Evolutionary conservation across 495 filamentous ascomycete species (phyloP).

Genomic region (Aspergillus cavernicola): DNA sequence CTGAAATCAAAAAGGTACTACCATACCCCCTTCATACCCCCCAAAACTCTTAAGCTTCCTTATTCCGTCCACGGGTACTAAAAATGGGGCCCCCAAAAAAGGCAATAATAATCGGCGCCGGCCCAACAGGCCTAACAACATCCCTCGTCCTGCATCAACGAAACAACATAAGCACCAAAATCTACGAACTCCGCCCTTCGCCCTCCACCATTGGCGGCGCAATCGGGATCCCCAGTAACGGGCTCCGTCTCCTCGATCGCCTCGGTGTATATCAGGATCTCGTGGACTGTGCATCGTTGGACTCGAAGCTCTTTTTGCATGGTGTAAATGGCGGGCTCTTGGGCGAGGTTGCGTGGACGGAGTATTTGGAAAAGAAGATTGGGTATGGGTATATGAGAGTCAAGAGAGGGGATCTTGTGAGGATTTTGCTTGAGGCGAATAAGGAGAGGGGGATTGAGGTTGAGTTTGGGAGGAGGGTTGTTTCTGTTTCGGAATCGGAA

Average conservation of each 20-base stretch:
- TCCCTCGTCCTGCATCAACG: constrained; percentile 25
- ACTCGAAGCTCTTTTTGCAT: constrained; percentile 25
- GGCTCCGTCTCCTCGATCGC: constrained; percentile 40
- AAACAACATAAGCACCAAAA: constrained; percentile 22
- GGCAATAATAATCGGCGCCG: constrained; percentile 20
- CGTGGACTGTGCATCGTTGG: constrained; percentile 18
- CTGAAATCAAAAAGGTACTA: background rate
- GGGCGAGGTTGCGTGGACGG: constrained; percentile 15
- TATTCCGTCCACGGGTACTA: too few species aligned
- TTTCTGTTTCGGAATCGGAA: constrained; percentile 14
- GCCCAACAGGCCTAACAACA: constrained; percentile 22
- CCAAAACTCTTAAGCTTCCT: too few species aligned
- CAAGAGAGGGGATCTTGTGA: constrained; percentile 26
- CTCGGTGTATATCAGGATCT: constrained; percentile 34
- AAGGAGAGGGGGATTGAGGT: constrained; percentile 23
- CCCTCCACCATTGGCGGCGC: constrained; percentile 45
- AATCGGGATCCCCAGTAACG: constrained; percentile 46
- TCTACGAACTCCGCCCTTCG: constrained; percentile 31
- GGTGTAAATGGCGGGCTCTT: constrained; percentile 26
- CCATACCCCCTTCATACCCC: too few species aligned
- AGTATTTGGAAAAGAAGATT: constrained; percentile 6
- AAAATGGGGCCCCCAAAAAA: too few species aligned
- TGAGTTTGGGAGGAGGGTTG: constrained; percentile 20
- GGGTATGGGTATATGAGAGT: constrained; percentile 37
- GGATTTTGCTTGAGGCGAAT: constrained; percentile 24